These are phyloP conservation scores for Populus davidiana DNA, from an alignment of 345 rosid genomes.

Conservation along the genomic window DNA sequence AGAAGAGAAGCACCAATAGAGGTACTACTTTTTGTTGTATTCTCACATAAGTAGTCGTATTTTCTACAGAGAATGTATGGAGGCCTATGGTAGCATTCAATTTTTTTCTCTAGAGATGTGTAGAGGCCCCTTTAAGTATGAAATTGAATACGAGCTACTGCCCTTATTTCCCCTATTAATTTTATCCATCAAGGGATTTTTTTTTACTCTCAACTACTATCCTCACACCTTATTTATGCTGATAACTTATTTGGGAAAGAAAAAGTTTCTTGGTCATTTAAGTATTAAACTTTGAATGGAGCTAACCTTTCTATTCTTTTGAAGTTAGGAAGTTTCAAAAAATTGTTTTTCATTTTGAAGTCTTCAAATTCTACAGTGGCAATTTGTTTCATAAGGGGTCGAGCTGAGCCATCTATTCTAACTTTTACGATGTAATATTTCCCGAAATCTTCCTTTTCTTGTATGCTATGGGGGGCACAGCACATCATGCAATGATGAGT, in stretches of 20 bases:
- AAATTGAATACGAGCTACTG: neutral
- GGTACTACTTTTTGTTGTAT: constrained; percentile 35
- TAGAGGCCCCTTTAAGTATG: neutral
- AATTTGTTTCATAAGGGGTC: neutral
- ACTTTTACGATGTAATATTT: neutral
- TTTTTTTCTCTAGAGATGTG: neutral
- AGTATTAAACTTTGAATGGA: neutral
- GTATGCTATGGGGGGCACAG: too few relatives aligned
- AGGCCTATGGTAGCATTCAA: neutral
- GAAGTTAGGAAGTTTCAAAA: neutral
- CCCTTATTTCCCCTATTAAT: neutral
- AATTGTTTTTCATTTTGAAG: neutral
- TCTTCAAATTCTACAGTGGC: neutral
- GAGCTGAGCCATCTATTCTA: neutral
- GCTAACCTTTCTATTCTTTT: neutral
- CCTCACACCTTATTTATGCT: neutral
- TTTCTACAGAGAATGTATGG: neutral
- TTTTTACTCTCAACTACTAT: neutral
- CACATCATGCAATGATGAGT: too few relatives aligned
- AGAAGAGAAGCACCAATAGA: constrained; percentile 83
- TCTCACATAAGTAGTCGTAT: neutral
- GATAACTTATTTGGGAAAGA: neutral
- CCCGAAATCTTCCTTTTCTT: neutral
- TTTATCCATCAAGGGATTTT: neutral
- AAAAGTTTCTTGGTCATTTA: neutral